Evolutionary conservation across 345 rosid species (phyloP), one percentile per base, ranked within the genome.

Genomic region (Populus simonii): DNA sequence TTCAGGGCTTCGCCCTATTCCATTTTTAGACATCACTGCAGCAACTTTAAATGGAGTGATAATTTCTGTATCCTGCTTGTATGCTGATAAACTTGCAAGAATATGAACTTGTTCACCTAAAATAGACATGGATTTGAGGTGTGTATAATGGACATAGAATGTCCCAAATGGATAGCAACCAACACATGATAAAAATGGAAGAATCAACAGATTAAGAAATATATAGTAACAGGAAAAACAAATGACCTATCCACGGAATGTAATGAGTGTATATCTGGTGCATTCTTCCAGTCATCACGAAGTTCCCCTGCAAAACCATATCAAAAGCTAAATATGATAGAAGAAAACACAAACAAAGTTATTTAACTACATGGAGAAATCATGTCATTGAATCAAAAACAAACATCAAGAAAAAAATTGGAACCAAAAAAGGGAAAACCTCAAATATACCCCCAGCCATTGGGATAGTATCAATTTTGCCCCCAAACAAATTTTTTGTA

Each of bases 11-110:
- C 87, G 88, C 77, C 89, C 89, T n/a, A 76, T 87, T 55, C 94
- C 90, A 89, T 84, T 89, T 85, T 89, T 91, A 80, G 88, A 85
- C 91, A 94, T 92, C 23, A 91, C 89, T 27, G 94, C 99, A 85
- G 98, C 97, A 80, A 94, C 93, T 80, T 91, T 92, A 82, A 94
- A 91, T 47, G 98, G 98, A 69, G 99, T 92, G 72, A 94, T 92
- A 75, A 91, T 86, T 89, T 92, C 98, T 65, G 86, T 76, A 68
- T 94, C 97, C 82, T 87, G 92, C 87, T 90, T 89, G 78, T 78
- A 85, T 2, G 91, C 92, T 53, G 97, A 90, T 88, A 96, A 89
- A 85, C 98, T 94, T 70, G 97, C 99, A 75, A 94, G 76, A 66
- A 96, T 83, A 77, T 92, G 97, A 79, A 92, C 82, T 86, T 94